Percentiles rank a stretch among this genome's conserved stretches.
Conservation (phyloP, 106 monocot genomes). For the Allium sativum region DNA sequence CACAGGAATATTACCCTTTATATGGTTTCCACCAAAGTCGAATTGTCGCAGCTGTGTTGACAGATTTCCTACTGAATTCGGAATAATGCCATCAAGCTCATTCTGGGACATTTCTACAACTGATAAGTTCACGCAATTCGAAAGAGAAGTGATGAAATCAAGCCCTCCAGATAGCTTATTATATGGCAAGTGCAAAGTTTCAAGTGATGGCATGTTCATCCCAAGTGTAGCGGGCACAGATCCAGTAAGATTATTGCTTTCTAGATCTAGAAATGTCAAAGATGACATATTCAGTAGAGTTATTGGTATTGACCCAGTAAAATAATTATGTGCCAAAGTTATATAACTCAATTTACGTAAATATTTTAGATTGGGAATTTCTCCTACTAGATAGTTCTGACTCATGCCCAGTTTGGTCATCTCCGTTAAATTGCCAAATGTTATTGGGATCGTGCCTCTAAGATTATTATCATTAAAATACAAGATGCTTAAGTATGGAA, state of each 20-base stretch:
- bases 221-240: neutral
- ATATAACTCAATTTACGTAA: neutral
- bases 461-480: neutral
- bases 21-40: neutral
- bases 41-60: neutral
- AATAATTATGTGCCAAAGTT: neutral
- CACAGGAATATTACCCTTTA: conserved; percentile 8
- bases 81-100: neutral
- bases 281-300: neutral
- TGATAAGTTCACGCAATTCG: neutral
- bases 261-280: neutral
- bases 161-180: neutral
- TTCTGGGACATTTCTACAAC: neutral
- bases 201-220: neutral
- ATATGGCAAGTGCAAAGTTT: neutral
- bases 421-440: conserved; percentile 5
- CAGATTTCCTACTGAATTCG: conserved; percentile 8
- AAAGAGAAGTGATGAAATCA: neutral
- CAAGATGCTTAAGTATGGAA: neutral
- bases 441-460: neutral
- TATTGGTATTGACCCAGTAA: conserved; percentile 1
- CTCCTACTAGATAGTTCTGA: neutral
- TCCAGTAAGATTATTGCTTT: neutral
- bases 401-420: neutral
- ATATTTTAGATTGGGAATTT: neutral